Evolutionary conservation across 1,139 yeast genomes (phyloP), one percentile per base, ranked within the genome.

Genomic region (Yamadazyma sp.): DNA sequence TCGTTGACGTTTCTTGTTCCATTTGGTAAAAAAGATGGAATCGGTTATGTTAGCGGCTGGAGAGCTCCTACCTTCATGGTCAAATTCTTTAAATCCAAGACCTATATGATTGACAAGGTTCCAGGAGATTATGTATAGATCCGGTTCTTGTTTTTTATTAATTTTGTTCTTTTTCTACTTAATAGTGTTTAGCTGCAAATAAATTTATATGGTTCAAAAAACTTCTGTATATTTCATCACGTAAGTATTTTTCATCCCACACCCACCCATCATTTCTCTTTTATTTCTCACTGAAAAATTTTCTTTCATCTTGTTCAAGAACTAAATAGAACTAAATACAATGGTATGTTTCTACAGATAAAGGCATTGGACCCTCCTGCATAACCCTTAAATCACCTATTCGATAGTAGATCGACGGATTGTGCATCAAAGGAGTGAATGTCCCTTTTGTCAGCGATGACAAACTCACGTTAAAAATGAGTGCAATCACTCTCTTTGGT

Each of bases 21-120:
- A 6, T 49, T 62, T 25, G 56, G 64, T 1, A 53, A 49, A 28
- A 44, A 46, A 2, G 64, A 64, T 23, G 67, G 68, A 17, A 61
- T 60, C 18, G 66, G 64, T n/a, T 33, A 46, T 11, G 27, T 47
- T 1, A 53, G 41, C 35, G 62, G 61, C 8, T 50, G 43, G 39
- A 29, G 41, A 4, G 40, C 50, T 3, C 64, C 66, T 1, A 56
- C 43, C 32, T 64, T 67, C 39, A 12, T 63, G 9, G 61, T 64
- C 13, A 42, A 48, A 42, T n/a, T 45, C 7, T 6, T 56, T 16
- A 69, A 67, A 46, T 34, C 56, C 3, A 56, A 44, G 33, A 58
- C 56, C 38, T 61, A 30, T 30, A 18, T 29, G 31, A 29, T 29
- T 11, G 10, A 6, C 16, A 28, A 16, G 16, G 4, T 28, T 5